Percentiles rank a stretch among this genome's conserved stretches.
phyloP scores from a whole-genome alignment of 2,329 filamentous ascomycete genomes.

The Botrytis deweyae region DNA sequence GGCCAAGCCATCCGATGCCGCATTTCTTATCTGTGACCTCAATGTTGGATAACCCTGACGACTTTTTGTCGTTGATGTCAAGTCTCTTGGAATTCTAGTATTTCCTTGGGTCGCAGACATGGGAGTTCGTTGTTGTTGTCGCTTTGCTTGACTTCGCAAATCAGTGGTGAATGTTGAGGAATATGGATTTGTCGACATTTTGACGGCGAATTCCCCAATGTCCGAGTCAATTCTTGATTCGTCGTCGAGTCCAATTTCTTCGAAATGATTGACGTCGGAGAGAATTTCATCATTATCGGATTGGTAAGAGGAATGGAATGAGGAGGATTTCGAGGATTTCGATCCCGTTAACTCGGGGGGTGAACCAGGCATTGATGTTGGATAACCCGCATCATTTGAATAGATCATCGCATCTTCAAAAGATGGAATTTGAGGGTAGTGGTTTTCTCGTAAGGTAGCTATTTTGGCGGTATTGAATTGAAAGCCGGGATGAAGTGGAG shows the following conservation, averaged over 20 bases:
- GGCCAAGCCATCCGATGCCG: slow-evolving; percentile 34
- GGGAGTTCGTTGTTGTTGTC: slow-evolving; percentile 30
- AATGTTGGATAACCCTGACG: slow-evolving; percentile 32
- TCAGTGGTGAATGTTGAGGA: slow-evolving; percentile 32
- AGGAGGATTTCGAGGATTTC: slow-evolving; percentile 89
- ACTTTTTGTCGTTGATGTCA: slow-evolving; percentile 31
- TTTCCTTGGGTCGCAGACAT: slow-evolving; percentile 32
- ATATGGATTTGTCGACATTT: slow-evolving; percentile 35
- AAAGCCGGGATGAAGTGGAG: background rate
- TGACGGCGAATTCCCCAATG: slow-evolving; percentile 36
- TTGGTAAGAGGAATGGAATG: slow-evolving; percentile 75
- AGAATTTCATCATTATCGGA: slow-evolving; percentile 69
- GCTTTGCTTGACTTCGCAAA: slow-evolving; percentile 30
- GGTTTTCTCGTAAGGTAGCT: slow-evolving; percentile 37
- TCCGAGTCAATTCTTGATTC: slow-evolving; percentile 46
- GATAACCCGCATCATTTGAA: slow-evolving; percentile 30
- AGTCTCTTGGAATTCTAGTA: slow-evolving; percentile 34
- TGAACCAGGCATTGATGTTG: slow-evolving; percentile 54
- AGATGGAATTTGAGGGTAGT: slow-evolving; percentile 25
- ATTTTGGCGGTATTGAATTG: slow-evolving; percentile 36
- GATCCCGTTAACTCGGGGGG: slow-evolving; percentile 78
- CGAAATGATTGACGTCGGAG: slow-evolving; percentile 78
- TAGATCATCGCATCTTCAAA: slow-evolving; percentile 36
- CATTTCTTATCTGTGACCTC: slow-evolving; percentile 33
- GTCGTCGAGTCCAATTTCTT: slow-evolving; percentile 86